Conservation (phyloP, 148 eudicot species). For the Fagopyrum tataricum region DNA sequence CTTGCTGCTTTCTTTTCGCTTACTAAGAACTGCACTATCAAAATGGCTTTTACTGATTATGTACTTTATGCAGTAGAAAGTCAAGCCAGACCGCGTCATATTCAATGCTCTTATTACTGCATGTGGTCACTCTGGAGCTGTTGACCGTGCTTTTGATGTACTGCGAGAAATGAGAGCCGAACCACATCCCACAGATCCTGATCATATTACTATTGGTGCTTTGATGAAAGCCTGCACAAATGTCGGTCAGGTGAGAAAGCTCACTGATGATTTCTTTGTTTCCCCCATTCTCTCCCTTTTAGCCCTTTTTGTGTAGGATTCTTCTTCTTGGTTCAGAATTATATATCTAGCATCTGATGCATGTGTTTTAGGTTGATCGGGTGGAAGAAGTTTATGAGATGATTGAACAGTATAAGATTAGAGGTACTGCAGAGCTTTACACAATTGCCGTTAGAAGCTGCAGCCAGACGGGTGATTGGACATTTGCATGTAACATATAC, state of each 20-base stretch:
- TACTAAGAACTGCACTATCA: background rate
- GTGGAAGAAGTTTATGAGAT: slow-evolving; percentile 70
- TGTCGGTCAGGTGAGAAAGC: slow-evolving; percentile 68
- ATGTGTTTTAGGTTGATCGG: slow-evolving; percentile 54
- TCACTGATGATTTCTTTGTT: background rate
- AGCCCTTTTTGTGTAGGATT: background rate
- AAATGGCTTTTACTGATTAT: slow-evolving; percentile 20
- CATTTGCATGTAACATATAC: slow-evolving; percentile 77
- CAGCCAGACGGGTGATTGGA: slow-evolving; percentile 88
- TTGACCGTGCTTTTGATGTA: slow-evolving; percentile 97
- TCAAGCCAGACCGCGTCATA: slow-evolving; percentile 96
- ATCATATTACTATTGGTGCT: slow-evolving; percentile 93
- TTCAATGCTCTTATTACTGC: slow-evolving; percentile 98
- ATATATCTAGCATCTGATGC: background rate
- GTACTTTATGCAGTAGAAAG: slow-evolving; percentile 81
- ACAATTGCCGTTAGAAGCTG: slow-evolving; percentile 90
- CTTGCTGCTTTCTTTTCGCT: background rate
- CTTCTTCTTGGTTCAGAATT: background rate
- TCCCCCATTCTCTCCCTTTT: background rate
- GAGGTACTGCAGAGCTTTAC: slow-evolving; percentile 90
- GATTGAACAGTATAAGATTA: slow-evolving; percentile 62
- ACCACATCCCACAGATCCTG: slow-evolving; percentile 74
- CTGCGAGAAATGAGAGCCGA: slow-evolving; percentile 83
- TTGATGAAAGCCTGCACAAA: slow-evolving; percentile 83
- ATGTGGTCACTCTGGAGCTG: slow-evolving; percentile 95